A percentile compares a stretch with the other conserved stretches of the same genome.
Conservation (phyloP, 768 basidiomycete genomes). For the Gymnopilus dilepis region DNA sequence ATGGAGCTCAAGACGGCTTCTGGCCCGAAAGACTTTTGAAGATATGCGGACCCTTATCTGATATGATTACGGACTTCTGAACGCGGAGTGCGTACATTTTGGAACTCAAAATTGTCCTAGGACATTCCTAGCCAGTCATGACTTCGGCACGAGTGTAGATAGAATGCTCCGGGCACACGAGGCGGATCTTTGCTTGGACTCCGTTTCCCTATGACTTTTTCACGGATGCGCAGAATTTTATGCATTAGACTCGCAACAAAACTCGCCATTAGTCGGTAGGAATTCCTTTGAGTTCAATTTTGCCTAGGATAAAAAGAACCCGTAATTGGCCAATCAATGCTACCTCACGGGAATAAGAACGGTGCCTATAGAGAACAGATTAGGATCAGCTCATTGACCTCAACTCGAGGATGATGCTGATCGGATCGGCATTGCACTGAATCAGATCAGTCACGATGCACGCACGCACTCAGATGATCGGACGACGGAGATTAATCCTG, state of each 20-base stretch:
- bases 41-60: not conserved
- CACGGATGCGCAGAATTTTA: not conserved
- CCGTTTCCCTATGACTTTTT: not conserved
- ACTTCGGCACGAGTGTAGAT: not conserved
- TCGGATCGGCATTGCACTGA: not conserved
- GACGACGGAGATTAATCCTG: conserved; percentile 1
- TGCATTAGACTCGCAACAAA: not conserved
- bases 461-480: conserved; percentile 1
- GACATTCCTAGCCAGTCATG: not conserved
- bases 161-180: not conserved
- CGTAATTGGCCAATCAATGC: not conserved
- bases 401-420: conserved; percentile 3
- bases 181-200: not conserved
- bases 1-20: not conserved
- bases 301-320: not conserved
- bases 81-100: not conserved
- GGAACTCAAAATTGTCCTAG: not conserved
- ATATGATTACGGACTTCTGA: not conserved
- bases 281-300: not conserved
- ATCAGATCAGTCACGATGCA: not conserved
- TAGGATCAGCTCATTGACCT: not conserved
- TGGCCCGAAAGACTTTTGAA: not conserved
- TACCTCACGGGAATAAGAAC: not conserved
- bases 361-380: not conserved
- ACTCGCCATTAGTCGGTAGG: not conserved